phyloP scores from a whole-genome alignment of 352 stramenopile genomes.

The Phytophthora sp. region DNA sequence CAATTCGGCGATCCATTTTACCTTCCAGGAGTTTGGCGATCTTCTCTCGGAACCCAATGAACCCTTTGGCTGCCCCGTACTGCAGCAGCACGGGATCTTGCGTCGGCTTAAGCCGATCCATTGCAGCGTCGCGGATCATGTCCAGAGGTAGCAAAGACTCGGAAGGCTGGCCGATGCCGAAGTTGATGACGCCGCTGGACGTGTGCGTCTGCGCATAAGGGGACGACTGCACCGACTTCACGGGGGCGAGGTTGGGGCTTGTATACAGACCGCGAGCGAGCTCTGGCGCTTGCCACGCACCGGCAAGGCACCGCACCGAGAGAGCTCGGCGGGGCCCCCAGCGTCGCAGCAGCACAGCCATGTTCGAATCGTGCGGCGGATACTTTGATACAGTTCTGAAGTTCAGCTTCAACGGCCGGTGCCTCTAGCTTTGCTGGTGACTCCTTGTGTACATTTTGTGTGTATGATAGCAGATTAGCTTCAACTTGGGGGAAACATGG shows the following conservation, averaged over 20 bases:
- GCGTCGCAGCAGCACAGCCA: constrained; percentile 13
- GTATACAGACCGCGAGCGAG: constrained; percentile 6
- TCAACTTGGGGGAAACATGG: no score
- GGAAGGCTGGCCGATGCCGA: constrained; percentile 85
- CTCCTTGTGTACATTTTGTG: not conserved
- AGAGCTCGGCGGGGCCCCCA: not conserved
- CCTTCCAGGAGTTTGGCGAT: constrained; percentile 67
- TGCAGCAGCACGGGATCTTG: constrained; percentile 74
- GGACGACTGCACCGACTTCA: constrained; percentile 62
- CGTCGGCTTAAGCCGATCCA: constrained; percentile 48
- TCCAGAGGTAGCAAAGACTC: constrained; percentile 75
- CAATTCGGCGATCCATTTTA: constrained; percentile 16
- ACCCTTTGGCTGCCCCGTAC: constrained; percentile 79
- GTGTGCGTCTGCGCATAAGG: constrained; percentile 73
- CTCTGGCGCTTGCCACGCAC: constrained; percentile 1
- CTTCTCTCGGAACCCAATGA: constrained; percentile 65
- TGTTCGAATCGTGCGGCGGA: constrained; percentile 5
- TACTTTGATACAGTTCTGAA: constrained; percentile 4
- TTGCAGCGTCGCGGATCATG: constrained; percentile 57
- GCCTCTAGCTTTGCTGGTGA: no score
- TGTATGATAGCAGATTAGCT: not conserved
- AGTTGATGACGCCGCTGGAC: constrained; percentile 74
- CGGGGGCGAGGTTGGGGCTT: not conserved
- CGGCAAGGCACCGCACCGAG: not conserved
- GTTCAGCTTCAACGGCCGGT: constrained; percentile 4